Base-by-base conservation (phyloP, 371 early-diverging fungal genomes). In the Globomyces sp. region DNA sequence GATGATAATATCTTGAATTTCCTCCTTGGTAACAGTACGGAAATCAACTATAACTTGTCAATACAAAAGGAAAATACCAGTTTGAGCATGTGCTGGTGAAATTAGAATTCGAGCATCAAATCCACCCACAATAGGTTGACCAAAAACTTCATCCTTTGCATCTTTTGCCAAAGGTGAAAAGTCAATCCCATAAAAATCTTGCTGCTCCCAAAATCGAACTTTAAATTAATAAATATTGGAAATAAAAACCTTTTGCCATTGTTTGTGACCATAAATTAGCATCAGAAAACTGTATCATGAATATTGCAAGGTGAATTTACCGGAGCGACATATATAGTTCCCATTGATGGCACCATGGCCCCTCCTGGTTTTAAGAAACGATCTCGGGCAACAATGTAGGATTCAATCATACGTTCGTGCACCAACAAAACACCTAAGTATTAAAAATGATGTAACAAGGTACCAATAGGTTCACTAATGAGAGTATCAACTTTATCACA, bases 361-460 rank as follows among this genome's bases (percentile, higher is more conserved):
- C 96, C 99, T 1, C 93, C 94, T 3, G 94, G 93, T 63, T 95
- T 95, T 68, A 98, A 74, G 68, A 87, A 97, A 47, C 86, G 82
- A 74, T 98, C 95, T 50, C 95, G 85, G n/a, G 92, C 93, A 73
- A 86, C 78, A 61, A 92, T 79, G 68, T 88, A 93, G 58, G 87
- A 87, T 74, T 92, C 92, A 60, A 91, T 79, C 80, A 80, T 80
- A 3, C 82, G 86, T 78, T 95, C 97, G 67, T 97, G 96, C 46
- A 97, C 92, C 45, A 96, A 83, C 45, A 98, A 77, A 9, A 98
- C 97, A 24, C 24, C 24, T 96, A 67, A 95, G 96, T 45, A 96
- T 91, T 40, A 96, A 82, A 42, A 98, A 76, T 9, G 96, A 95
- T 24, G 24, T 24, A 0, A 24, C 24, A 24, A 24, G 24, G 24